Base-by-base conservation (phyloP, 495 filamentous ascomycete genomes). In the Penicillium silybi region DNA sequence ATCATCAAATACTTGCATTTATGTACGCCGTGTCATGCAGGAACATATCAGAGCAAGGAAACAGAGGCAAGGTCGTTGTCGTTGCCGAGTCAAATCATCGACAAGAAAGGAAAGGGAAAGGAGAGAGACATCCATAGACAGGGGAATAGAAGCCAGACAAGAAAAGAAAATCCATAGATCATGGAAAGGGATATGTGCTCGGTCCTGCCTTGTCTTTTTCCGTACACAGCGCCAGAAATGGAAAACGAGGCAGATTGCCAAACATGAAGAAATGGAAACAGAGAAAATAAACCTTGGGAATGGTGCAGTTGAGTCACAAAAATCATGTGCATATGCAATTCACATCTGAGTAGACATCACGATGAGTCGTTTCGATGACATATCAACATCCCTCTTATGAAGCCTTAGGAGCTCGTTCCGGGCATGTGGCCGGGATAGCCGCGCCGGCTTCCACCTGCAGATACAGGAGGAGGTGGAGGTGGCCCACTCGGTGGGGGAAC, bases 401-500 rank as follows among this genome's bases (percentile, higher is more conserved):
- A 25, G 42, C 23, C 17, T 41, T 35, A 26, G 6, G 19, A 34
- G 17, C 22, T 51, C 5, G 51, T 34, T 4, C 65, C 64, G 7
- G 66, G 63, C 52, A 52, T 62, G 10, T 57, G 53, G 13, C 59
- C 48, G 6, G 59, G 54, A 42, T 70, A 68, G 35, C 57, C 64
- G 34, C 68, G 66, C 68, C 68, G 72, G 23, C 56, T 64, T 29
- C 59, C 62, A 48, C 66, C 65, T 3, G 61, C 58, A 15, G 67
- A 59, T 38, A 65, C 60, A 2, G 74, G 71, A 5, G 75, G 66
- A 27, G 70, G 56, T 17, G 75, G 71, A 17, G 73, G 62, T 5
- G 71, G 64, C 16, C 71, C 75, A 25, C 47, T 66, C 20, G 74
- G 69, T 9, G 75, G 71, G 18, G 75, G 75, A 15, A 68, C 67